Evolutionary conservation across 768 basidiomycete species (phyloP).

Genomic region (Termitomyces sp.): DNA sequence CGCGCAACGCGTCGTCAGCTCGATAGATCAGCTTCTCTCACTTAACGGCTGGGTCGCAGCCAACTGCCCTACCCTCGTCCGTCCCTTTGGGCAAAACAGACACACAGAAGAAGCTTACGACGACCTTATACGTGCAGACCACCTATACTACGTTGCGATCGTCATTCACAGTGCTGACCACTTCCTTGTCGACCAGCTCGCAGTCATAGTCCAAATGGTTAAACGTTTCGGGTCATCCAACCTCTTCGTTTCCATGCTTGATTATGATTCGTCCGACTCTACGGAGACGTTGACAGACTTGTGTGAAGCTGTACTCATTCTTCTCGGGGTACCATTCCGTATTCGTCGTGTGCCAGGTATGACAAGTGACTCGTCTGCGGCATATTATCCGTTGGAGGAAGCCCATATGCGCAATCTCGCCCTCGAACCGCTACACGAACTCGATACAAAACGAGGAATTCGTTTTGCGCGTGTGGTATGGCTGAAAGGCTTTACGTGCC

Average conservation of each 20-base stretch:
- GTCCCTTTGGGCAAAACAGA: slow-evolving; percentile 94
- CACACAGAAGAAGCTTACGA: slow-evolving; percentile 75
- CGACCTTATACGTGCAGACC: slow-evolving; percentile 77
- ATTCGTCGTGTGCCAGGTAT: slow-evolving; percentile 90
- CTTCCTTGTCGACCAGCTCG: slow-evolving; percentile 97
- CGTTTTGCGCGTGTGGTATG: slow-evolving; percentile 90
- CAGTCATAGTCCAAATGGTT: slow-evolving; percentile 94
- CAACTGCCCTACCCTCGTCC: slow-evolving; percentile 84
- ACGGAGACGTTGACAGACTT: slow-evolving; percentile 93
- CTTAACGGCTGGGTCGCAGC: slow-evolving; percentile 98
- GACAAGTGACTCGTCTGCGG: slow-evolving; percentile 82
- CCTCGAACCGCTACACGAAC: slow-evolving; percentile 83
- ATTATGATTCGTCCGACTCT: slow-evolving; percentile 93
- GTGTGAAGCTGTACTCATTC: slow-evolving; percentile 90
- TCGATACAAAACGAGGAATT: slow-evolving; percentile 70
- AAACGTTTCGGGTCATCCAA: slow-evolving; percentile 85
- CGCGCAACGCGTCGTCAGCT: slow-evolving; percentile 80
- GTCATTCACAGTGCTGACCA: slow-evolving; percentile 98
- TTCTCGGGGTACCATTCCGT: slow-evolving; percentile 89
- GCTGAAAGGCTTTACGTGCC: slow-evolving; percentile 99
- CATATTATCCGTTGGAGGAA: slow-evolving; percentile 96
- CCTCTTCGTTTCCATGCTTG: slow-evolving; percentile 96
- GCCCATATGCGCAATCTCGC: slow-evolving; percentile 91
- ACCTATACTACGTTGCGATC: slow-evolving; percentile 91
- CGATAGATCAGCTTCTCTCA: slow-evolving; percentile 91